Percentiles rank a stretch among this genome's conserved stretches.
Conservation (phyloP, 805 yeast genomes). For the Phaffomyces antillensis region DNA sequence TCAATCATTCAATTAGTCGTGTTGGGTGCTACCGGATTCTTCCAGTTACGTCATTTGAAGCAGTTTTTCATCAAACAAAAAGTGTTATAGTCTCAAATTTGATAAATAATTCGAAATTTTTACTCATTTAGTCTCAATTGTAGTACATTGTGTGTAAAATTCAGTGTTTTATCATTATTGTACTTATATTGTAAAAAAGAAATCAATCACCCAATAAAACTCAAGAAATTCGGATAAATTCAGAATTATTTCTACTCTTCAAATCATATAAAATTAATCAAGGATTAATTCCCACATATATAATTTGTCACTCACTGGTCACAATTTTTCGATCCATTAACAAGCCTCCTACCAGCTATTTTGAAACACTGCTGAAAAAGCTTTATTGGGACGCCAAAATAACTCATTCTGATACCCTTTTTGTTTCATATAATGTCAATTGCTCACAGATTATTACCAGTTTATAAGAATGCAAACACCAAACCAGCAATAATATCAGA, state of each 20-base stretch:
- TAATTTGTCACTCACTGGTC: too few species aligned
- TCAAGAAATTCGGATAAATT: too few species aligned
- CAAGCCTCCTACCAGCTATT: too few species aligned
- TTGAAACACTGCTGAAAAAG: too few species aligned
- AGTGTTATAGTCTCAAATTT: slow-evolving; percentile 43
- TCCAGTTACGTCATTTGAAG: slow-evolving; percentile 74
- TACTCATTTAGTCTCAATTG: not conserved
- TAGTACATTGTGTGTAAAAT: too few species aligned
- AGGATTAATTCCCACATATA: too few species aligned
- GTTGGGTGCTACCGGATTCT: slow-evolving; percentile 58
- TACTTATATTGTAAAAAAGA: too few species aligned
- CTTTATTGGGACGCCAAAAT: not conserved
- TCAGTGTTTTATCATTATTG: too few species aligned
- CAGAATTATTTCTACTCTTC: too few species aligned
- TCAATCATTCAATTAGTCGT: slow-evolving; percentile 65
- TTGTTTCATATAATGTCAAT: slow-evolving; percentile 2
- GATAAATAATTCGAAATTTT: not conserved
- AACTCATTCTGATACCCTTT: not conserved
- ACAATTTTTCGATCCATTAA: too few species aligned
- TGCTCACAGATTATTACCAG: slow-evolving; percentile 11
- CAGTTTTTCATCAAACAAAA: slow-evolving; percentile 83
- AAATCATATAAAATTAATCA: too few species aligned
- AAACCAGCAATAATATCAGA: slow-evolving; percentile 9
- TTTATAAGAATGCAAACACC: slow-evolving; percentile 4
- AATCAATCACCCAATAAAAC: too few species aligned